Base-by-base conservation (phyloP, 2,329 filamentous ascomycete genomes). In the Chalaropsis ovoidea region DNA sequence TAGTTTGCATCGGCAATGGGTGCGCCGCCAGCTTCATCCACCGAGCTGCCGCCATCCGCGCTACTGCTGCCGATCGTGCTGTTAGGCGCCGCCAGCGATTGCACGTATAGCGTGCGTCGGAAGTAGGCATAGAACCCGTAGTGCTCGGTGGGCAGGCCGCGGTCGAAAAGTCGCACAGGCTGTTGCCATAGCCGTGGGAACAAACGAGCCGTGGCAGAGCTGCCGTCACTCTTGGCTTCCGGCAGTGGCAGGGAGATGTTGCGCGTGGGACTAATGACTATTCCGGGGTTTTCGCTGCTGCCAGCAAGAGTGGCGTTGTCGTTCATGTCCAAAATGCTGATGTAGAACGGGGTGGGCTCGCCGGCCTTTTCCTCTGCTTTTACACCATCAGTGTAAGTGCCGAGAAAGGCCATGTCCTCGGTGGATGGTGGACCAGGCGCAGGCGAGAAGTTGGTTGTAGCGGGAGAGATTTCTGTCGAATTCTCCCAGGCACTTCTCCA, bases 71-170 rank as follows among this genome's bases (percentile, higher is more conserved):
- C 27, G 31, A 27, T n/a, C 42, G 78, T 78, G n/a, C 72, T 71
- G 68, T 81, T 80, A 67, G 83, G 72, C 0, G 76, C 73, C 0
- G 75, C 75, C 11, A 80, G 76, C 17, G 84, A 85, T 70, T 86
- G 84, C 68, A 95, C 79, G 77, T 93, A 95, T 69, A 95, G 89
- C 8, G 87, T 88, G 69, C 91, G 89, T 75, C 91, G 86, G 75
- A 89, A 97, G 78, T 96, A 95, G 0, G 83, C 89, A 77, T 96
- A 96, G 76, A 96, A 96, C 1, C 90, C 90, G 74, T 95, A 96
- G 75, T 96, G 90, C 74, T 97, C 93, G 0, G 86, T 87, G 1
- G 82, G 77, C 35, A 88, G 79, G 19, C 88, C 91, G 22, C 91
- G 88, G 73, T 97, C 90, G 74, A 86, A 97, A 0, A 97, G 82